phyloP scores from a whole-genome alignment of 1,284 basidiomycete species.

The Ganoderma sp. region DNA sequence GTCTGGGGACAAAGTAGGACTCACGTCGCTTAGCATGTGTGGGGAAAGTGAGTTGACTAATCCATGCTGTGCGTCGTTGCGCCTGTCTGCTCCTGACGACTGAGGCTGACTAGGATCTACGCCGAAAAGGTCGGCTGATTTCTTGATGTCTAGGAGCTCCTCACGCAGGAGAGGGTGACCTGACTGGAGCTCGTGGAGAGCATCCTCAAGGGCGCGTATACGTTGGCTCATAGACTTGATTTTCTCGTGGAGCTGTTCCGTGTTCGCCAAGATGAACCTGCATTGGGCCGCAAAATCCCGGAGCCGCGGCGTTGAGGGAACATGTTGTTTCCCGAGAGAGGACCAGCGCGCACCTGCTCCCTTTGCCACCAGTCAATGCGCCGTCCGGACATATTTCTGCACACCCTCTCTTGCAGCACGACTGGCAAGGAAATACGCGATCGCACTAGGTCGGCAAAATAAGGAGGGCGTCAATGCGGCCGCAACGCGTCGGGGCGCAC shows the following conservation, averaged over 20 bases:
- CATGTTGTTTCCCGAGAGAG: conserved; percentile 4
- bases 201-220: conserved; percentile 71
- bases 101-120: conserved; percentile 34
- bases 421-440: conserved; percentile 64
- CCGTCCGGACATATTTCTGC: conserved; percentile 66
- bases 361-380: conserved; percentile 44
- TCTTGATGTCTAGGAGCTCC: conserved; percentile 49
- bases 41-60: conserved; percentile 34
- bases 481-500: conserved; percentile 37
- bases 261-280: conserved; percentile 74
- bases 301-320: conserved; percentile 10
- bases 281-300: not conserved
- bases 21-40: conserved; percentile 36
- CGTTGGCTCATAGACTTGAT: conserved; percentile 65
- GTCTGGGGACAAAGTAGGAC: not conserved
- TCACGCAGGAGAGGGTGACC: conserved; percentile 69
- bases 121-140: conserved; percentile 40
- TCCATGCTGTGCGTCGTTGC: conserved; percentile 36
- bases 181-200: conserved; percentile 57
- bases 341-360: conserved; percentile 39
- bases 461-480: conserved; percentile 25
- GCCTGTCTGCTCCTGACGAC: conserved; percentile 23
- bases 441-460: conserved; percentile 52
- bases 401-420: conserved; percentile 65
- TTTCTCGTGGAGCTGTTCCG: conserved; percentile 72